Percentiles rank a stretch among this genome's conserved stretches.
Conservation (phyloP, 2,329 filamentous ascomycete species). For the Diaporthe citrichinensis region DNA sequence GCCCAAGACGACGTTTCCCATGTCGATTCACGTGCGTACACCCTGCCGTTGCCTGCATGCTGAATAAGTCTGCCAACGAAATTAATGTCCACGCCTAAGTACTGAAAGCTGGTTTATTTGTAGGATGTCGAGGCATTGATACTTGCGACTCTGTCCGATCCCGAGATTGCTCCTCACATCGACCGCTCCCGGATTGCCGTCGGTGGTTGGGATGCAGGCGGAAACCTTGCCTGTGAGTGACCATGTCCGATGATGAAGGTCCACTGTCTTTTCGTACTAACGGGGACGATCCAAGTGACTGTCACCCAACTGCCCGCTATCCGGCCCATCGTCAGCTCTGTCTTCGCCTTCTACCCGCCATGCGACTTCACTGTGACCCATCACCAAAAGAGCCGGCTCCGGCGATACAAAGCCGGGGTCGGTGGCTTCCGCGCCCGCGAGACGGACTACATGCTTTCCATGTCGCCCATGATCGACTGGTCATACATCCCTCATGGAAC, state of each 20-base stretch:
- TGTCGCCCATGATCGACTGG: conserved; percentile 38
- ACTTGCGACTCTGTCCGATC: conserved; percentile 19
- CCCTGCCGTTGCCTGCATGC: too few species aligned
- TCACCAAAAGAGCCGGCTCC: conserved; percentile 27
- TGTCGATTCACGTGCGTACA: conserved; percentile 27
- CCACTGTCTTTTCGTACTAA: neutral
- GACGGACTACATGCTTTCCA: conserved; percentile 37
- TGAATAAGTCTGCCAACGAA: too few species aligned
- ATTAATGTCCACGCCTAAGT: neutral
- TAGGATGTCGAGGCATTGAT: conserved; percentile 33
- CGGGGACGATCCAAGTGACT: neutral
- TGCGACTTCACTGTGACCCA: conserved; percentile 33
- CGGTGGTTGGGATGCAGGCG: conserved; percentile 33
- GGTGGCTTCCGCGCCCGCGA: conserved; percentile 36
- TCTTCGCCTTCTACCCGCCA: conserved; percentile 35
- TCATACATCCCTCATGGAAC: conserved; percentile 33
- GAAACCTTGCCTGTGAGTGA: conserved; percentile 29
- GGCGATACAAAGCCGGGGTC: conserved; percentile 35
- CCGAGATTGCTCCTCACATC: conserved; percentile 29
- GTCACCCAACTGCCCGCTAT: conserved; percentile 31
- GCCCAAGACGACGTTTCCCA: conserved; percentile 32
- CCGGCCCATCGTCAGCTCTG: conserved; percentile 32
- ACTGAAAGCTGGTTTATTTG: neutral
- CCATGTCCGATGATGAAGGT: neutral
- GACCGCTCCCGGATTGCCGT: conserved; percentile 29